Percentiles rank a stretch among this genome's conserved stretches.
Conservation (phyloP, 495 filamentous ascomycete species). For the Aspergillus avenaceus region DNA sequence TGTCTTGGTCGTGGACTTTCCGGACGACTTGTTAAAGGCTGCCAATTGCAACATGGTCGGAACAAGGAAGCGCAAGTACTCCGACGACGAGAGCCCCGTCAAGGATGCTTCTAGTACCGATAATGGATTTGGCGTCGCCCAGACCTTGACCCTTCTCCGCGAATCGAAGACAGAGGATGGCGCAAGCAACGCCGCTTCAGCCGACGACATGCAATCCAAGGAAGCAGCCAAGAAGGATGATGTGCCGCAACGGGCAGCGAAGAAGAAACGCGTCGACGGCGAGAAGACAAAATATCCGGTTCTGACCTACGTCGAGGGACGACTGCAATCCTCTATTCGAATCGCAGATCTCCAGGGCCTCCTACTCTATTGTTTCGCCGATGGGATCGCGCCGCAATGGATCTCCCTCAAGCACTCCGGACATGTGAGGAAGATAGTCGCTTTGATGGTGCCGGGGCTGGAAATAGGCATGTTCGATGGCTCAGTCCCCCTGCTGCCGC, state of each 20-base stretch:
- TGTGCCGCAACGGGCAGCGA: conserved; percentile 17
- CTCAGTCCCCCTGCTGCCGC: conserved; percentile 47
- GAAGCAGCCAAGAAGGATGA: conserved; percentile 14
- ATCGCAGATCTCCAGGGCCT: conserved; percentile 76
- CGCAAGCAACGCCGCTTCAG: conserved; percentile 5
- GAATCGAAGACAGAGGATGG: conserved; percentile 8
- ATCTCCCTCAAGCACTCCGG: conserved; percentile 72
- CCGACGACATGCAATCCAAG: conserved; percentile 12
- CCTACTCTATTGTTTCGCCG: conserved; percentile 83
- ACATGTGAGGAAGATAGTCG: conserved; percentile 75
- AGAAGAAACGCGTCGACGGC: conserved; percentile 39
- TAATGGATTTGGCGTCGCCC: conserved; percentile 26
- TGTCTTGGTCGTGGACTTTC: too few relatives aligned
- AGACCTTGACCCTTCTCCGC: conserved; percentile 30
- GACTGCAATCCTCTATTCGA: conserved; percentile 69
- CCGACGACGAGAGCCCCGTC: conserved; percentile 23
- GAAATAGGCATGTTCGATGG: conserved; percentile 87
- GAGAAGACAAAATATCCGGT: conserved; percentile 73
- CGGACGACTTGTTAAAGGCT: too few relatives aligned
- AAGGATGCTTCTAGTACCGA: conserved; percentile 3
- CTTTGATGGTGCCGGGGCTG: conserved; percentile 90
- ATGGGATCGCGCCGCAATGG: conserved; percentile 82
- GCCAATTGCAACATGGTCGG: conserved; percentile 14
- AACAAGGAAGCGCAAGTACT: conserved; percentile 33
- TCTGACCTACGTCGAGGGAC: conserved; percentile 63